Conservation (phyloP, 768 basidiomycete species). For the Hericium rajendrae region DNA sequence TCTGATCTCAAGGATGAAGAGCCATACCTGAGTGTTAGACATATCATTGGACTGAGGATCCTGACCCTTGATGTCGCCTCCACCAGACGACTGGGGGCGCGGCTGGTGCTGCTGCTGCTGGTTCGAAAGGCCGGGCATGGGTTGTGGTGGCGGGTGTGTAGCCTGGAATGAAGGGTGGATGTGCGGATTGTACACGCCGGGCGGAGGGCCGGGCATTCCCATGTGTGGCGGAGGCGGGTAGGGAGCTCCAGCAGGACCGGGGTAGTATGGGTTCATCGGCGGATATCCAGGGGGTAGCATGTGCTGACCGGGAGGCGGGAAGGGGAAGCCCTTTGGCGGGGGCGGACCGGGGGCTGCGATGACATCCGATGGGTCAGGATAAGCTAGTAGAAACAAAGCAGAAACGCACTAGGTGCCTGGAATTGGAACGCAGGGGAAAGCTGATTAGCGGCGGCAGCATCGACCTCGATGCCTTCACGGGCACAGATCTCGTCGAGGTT, state of each 20-base stretch:
- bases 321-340: conserved; percentile 23
- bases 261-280: conserved; percentile 35
- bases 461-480: conserved; percentile 56
- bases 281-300: conserved; percentile 38
- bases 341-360: conserved; percentile 9
- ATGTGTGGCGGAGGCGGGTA: conserved; percentile 35
- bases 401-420: conserved; percentile 16
- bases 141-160: conserved; percentile 29
- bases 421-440: conserved; percentile 21
- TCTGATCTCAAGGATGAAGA: not conserved
- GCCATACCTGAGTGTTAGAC: conserved; percentile 51
- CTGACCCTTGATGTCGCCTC: conserved; percentile 50
- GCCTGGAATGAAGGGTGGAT: conserved; percentile 54
- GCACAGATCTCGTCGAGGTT: conserved; percentile 55
- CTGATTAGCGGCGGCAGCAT: conserved; percentile 9
- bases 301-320: conserved; percentile 27
- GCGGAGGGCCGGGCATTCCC: conserved; percentile 29
- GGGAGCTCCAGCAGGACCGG: conserved; percentile 25
- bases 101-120: conserved; percentile 20
- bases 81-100: conserved; percentile 19
- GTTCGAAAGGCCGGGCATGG: conserved; percentile 26
- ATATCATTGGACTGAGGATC: conserved; percentile 77
- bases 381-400: conserved; percentile 9
- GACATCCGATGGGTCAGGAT: conserved; percentile 7
- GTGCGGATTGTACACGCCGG: conserved; percentile 43